Base-by-base conservation (phyloP, 1,284 basidiomycete genomes). In the Amylostereum areolatum region DNA sequence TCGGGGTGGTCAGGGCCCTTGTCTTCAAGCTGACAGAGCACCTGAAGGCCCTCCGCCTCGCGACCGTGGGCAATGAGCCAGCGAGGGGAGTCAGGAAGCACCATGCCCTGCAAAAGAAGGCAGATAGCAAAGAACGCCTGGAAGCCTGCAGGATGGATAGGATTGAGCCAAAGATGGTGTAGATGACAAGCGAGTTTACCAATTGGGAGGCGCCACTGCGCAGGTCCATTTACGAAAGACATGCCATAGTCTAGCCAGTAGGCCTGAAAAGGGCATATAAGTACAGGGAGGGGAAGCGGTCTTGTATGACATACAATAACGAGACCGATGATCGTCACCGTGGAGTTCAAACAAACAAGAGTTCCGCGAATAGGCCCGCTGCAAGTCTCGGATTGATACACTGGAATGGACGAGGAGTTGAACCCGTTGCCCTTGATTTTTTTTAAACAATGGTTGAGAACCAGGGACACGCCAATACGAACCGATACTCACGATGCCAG, bases 201-300 rank as follows among this genome's bases (percentile, higher is more conserved):
- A 51, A 74, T 68, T 7, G 72, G 78, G 35, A 72, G 67, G 10
- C 76, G 60, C 72, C 71, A 73, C 52, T 71, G 70, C 0, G 59
- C 55, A 0, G 68, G 65, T 5, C 67, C 66, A 32, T 57, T 47
- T 25, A 71, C 65, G 47, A 66, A 71, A 30, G 66, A 70, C 57
- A 72, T 62, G 9, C 71, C 71, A 44, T 72, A 74, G 55, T 73
- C 70, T 9, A 73, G 60, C 77, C 76, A 79, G 54, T 74, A 74
- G 1, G 70, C 68, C 62, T 63, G 37, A 29, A 37, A n/a, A 35
- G 33, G 24, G 32, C 18, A 35, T 42, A 36, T 37, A 29, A n/a
- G 47, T 30, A 24, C n/a, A 47, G n/a, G 2, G 24, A 25, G 11
- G 41, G 32, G 43, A 3, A 11, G 25, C 12, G 25, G 18, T 18